A percentile compares a stretch with the other conserved stretches of the same genome.
Evolutionary conservation across 2,329 filamentous ascomycete species (phyloP).

Genomic region (Ophiostoma australiae): DNA sequence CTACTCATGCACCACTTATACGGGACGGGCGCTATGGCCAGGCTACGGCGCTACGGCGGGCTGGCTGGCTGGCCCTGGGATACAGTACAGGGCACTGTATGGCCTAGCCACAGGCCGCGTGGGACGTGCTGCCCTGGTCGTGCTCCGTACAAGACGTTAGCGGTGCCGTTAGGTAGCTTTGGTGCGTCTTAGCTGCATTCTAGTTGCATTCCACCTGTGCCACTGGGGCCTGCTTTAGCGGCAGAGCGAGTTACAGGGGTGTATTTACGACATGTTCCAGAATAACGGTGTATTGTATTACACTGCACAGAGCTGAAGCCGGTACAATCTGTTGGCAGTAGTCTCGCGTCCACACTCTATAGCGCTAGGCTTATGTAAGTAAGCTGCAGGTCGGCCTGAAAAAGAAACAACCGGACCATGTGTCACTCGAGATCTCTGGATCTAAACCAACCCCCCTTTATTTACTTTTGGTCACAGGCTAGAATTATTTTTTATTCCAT

Average conservation of each 20-base stretch:
- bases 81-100: conserved; percentile 14
- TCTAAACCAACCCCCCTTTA: neutral
- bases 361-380: conserved; percentile 14
- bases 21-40: conserved; percentile 11
- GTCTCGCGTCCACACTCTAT: neutral
- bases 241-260: neutral
- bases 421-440: neutral
- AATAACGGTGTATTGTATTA: neutral
- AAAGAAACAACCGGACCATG: neutral
- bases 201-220: conserved; percentile 5
- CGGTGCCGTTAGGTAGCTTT: conserved; percentile 6
- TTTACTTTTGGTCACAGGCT: neutral
- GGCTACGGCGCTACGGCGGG: neutral
- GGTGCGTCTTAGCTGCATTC: conserved; percentile 11
- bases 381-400: neutral
- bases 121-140: conserved; percentile 13
- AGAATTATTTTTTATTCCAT: too few species aligned
- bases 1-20: neutral
- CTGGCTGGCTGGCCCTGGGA: neutral
- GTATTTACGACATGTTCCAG: neutral
- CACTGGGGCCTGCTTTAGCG: conserved; percentile 6
- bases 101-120: conserved; percentile 12
- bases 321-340: too few species aligned
- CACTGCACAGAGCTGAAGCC: too few species aligned
- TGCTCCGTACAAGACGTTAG: neutral